A percentile compares a stretch with the other conserved stretches of the same genome.
Conservation (phyloP, 768 basidiomycete species). For the Crassisporium funariophilum region DNA sequence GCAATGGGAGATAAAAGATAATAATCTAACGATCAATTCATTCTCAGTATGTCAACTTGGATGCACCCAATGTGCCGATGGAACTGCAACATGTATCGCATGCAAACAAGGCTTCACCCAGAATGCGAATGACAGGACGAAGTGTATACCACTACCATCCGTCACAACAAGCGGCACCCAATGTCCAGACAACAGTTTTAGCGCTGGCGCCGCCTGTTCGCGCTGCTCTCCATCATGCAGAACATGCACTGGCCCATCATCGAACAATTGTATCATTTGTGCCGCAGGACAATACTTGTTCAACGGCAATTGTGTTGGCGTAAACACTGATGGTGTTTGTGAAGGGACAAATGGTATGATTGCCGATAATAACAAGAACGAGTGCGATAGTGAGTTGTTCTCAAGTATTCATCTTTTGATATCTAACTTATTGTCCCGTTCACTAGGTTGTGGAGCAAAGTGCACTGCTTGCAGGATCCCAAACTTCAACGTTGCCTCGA, state of each 20-base stretch:
- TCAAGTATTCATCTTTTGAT: background rate
- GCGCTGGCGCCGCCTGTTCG: constrained; percentile 51
- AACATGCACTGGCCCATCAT: constrained; percentile 69
- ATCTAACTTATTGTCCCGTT: constrained; percentile 10
- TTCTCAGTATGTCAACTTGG: constrained; percentile 68
- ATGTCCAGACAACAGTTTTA: constrained; percentile 72
- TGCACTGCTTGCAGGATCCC: constrained; percentile 80
- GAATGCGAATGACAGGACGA: constrained; percentile 64
- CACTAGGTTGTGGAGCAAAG: constrained; percentile 75
- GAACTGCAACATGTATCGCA: constrained; percentile 67
- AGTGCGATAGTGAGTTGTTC: constrained; percentile 73
- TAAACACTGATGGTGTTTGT: constrained; percentile 73
- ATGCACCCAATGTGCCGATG: constrained; percentile 69
- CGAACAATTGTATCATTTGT: constrained; percentile 74
- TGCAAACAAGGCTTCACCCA: constrained; percentile 75
- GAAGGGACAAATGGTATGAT: constrained; percentile 63
- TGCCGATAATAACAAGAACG: constrained; percentile 79
- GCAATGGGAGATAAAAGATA: too few relatives aligned
- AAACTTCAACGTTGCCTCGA: constrained; percentile 70
- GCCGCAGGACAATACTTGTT: constrained; percentile 60
- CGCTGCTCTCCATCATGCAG: constrained; percentile 66
- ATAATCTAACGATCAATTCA: constrained; percentile 9
- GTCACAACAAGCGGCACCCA: constrained; percentile 50
- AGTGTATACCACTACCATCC: constrained; percentile 58
- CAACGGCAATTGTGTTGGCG: constrained; percentile 70